Conservation (phyloP, 768 basidiomycete species). For the Favolaschia claudopus region DNA sequence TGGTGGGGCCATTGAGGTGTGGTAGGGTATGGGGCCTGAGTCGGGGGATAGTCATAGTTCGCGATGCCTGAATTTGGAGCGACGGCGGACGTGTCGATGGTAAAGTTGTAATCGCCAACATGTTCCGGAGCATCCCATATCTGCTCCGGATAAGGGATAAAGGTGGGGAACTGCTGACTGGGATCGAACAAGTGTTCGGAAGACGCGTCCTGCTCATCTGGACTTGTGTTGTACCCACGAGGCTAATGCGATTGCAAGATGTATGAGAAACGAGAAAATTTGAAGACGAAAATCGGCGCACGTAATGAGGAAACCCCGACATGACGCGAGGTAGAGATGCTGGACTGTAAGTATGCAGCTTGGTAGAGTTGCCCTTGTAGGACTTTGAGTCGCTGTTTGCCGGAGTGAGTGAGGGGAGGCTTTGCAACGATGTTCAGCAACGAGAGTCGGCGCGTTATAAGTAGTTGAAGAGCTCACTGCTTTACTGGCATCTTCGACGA, state of each 20-base stretch:
- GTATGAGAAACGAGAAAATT: slow-evolving; percentile 3
- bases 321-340: slow-evolving; percentile 26
- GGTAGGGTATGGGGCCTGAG: slow-evolving; percentile 18
- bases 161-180: slow-evolving; percentile 7
- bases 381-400: slow-evolving; percentile 1
- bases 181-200: slow-evolving; percentile 16
- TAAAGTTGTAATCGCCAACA: slow-evolving; percentile 18
- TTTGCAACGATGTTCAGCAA: slow-evolving; percentile 22
- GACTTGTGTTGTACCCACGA: slow-evolving; percentile 14
- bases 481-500: slow-evolving; percentile 18
- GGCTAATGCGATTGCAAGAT: slow-evolving; percentile 12
- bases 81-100: slow-evolving; percentile 18
- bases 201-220: slow-evolving; percentile 16
- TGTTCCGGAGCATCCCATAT: slow-evolving; percentile 11
- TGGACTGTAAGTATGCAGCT: slow-evolving; percentile 24
- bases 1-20: slow-evolving; percentile 20
- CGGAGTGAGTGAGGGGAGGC: slow-evolving; percentile 6
- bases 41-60: slow-evolving; percentile 12
- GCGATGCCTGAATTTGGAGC: slow-evolving; percentile 2
- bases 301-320: slow-evolving; percentile 28
- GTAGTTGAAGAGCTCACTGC: slow-evolving; percentile 18
- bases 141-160: slow-evolving; percentile 16
- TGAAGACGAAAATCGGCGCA: slow-evolving; percentile 7
- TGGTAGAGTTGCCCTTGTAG: slow-evolving; percentile 24
- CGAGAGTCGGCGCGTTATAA: slow-evolving; percentile 13